Conservation (phyloP, 1,139 yeast genomes). For the Sugiyamaella castrensis region DNA sequence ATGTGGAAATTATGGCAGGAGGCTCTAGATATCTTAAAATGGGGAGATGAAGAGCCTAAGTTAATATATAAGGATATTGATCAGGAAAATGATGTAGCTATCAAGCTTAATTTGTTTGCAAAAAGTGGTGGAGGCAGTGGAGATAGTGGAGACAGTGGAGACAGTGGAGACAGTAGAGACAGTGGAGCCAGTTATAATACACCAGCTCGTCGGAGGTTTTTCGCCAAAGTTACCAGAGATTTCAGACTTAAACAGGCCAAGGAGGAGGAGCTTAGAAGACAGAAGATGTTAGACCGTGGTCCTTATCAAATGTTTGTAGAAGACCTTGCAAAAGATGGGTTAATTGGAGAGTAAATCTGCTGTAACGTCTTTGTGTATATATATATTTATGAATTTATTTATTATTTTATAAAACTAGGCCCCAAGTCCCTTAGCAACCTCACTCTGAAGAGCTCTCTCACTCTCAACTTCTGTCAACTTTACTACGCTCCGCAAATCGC, state of each 20-base stretch:
- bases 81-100: too few species aligned
- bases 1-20: neutral
- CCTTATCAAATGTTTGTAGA: constrained; percentile 13
- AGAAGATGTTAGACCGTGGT: constrained; percentile 3
- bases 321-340: constrained; percentile 9
- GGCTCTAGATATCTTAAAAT: neutral
- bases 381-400: constrained; percentile 7
- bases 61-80: too few species aligned
- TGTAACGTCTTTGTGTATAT: neutral
- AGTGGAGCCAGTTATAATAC: neutral
- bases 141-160: neutral
- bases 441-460: constrained; percentile 33
- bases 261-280: neutral
- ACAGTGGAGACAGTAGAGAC: neutral
- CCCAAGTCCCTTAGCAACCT: constrained; percentile 32
- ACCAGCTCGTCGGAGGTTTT: neutral
- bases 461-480: constrained; percentile 32
- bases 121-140: neutral
- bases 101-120: neutral
- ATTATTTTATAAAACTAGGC: neutral
- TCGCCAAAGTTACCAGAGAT: neutral
- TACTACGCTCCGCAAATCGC: constrained; percentile 59
- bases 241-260: neutral
- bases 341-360: constrained; percentile 6
- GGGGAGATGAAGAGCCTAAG: neutral